These are phyloP conservation scores for Phycomyces blakesleeanus DNA, from an alignment of 192 early-diverging fungal genomes.

Conservation along the genomic window DNA sequence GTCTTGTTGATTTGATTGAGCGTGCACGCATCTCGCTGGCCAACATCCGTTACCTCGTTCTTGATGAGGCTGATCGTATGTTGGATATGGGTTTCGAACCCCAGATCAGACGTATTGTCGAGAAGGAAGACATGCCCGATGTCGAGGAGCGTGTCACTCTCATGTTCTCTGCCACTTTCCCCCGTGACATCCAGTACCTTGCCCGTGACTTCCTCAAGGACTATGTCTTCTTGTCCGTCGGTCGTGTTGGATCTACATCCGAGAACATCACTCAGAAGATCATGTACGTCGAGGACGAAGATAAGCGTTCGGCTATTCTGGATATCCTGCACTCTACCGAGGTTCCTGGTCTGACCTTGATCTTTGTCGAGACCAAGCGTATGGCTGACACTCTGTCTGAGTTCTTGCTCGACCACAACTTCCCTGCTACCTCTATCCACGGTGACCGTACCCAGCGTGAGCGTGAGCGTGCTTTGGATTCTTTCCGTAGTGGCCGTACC, in stretches of 20 bases:
- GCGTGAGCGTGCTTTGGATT: slow-evolving; percentile 62
- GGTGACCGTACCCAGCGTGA: slow-evolving; percentile 65
- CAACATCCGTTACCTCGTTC: slow-evolving; percentile 78
- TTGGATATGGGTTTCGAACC: slow-evolving; percentile 94
- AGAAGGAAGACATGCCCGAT: slow-evolving; percentile 68
- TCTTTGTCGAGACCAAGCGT: slow-evolving; percentile 98
- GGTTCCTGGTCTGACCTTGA: slow-evolving; percentile 73
- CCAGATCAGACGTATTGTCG: slow-evolving; percentile 88
- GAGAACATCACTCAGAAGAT: slow-evolving; percentile 95
- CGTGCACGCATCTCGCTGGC: slow-evolving; percentile 74
- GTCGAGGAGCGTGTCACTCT: slow-evolving; percentile 79
- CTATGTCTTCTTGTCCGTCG: slow-evolving; percentile 88
- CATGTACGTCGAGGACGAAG: slow-evolving; percentile 91
- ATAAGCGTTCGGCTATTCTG: slow-evolving; percentile 88
- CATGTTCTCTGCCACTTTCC: slow-evolving; percentile 98
- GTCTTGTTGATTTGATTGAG: slow-evolving; percentile 92
- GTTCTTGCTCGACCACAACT: slow-evolving; percentile 72
- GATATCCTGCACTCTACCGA: slow-evolving; percentile 71
- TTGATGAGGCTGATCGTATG: slow-evolving; percentile 98
- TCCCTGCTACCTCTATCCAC: slow-evolving; percentile 75
- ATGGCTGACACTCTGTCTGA: slow-evolving; percentile 90
- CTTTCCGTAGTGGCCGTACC: slow-evolving; percentile 55
- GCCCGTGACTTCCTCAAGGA: slow-evolving; percentile 80
- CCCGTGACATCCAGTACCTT: slow-evolving; percentile 83
- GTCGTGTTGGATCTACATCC: slow-evolving; percentile 92